phyloP scores from a whole-genome alignment of 257 asterid genomes.

The Plantago ovata region DNA sequence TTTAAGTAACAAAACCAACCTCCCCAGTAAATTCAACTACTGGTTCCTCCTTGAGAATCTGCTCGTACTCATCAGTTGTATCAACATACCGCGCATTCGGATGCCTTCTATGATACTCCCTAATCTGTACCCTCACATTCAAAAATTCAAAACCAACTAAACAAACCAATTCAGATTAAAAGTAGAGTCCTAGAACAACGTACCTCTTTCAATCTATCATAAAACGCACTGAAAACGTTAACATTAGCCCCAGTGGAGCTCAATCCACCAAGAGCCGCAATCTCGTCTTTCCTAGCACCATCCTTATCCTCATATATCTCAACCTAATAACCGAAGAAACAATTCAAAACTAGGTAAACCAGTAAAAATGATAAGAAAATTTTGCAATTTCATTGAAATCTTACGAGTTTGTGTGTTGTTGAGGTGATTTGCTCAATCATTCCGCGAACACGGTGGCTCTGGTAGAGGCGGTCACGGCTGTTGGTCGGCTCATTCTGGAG shows the following conservation, averaged over 20 bases:
- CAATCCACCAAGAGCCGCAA: conserved; percentile 96
- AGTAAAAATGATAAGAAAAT: background rate
- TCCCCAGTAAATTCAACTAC: conserved; percentile 88
- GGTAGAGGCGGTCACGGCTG: conserved; percentile 77
- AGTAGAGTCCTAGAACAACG: background rate
- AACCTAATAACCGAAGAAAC: conserved; percentile 32
- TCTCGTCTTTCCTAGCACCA: conserved; percentile 85
- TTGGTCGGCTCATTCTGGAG: conserved; percentile 80
- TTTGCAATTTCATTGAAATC: background rate
- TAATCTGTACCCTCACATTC: conserved; percentile 40
- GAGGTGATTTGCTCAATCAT: conserved; percentile 75
- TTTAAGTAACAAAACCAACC: conserved; percentile 39
- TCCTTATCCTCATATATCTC: conserved; percentile 88
- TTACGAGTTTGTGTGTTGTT: conserved; percentile 66
- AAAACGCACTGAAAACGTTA: conserved; percentile 87
- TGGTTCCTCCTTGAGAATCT: conserved; percentile 86
- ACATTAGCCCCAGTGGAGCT: conserved; percentile 74
- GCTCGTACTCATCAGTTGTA: conserved; percentile 78
- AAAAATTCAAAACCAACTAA: conserved; percentile 5
- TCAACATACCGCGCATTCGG: conserved; percentile 84
- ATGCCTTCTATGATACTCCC: conserved; percentile 90
- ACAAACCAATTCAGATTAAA: background rate
- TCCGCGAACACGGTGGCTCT: conserved; percentile 89
- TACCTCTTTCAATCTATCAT: conserved; percentile 90
- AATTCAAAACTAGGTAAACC: conserved; percentile 9